A percentile compares a stretch with the other conserved stretches of the same genome.
Evolutionary conservation across 208 protist species (phyloP).

Genomic region (Wallacemonas collosoma): DNA sequence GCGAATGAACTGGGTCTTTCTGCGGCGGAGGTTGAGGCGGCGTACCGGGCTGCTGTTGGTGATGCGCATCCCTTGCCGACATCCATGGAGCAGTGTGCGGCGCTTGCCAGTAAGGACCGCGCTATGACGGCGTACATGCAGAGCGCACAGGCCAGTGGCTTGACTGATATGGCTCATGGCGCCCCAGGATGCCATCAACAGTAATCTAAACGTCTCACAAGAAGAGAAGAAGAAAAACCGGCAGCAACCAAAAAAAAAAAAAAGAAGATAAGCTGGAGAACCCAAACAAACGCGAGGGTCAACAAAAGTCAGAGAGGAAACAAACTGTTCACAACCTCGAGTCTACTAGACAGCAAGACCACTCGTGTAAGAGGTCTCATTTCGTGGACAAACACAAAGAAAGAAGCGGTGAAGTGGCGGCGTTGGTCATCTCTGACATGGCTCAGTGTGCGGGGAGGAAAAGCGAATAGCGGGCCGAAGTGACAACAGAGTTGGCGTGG

Average conservation of each 20-base stretch:
- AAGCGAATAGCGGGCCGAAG: no score
- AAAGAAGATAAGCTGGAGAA: no score
- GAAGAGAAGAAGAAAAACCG: not conserved
- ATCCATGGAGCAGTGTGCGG: constrained; percentile 20
- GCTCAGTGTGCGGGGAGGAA: no score
- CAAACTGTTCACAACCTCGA: no score
- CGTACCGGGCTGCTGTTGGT: constrained; percentile 11
- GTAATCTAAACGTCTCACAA: not conserved
- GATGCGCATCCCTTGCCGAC: constrained; percentile 2
- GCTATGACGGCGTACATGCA: constrained; percentile 6
- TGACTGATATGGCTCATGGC: not conserved
- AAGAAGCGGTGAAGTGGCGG: no score
- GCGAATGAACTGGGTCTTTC: constrained; percentile 21
- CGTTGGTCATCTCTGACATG: no score
- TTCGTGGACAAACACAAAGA: no score
- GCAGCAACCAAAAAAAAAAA: not conserved
- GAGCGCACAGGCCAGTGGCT: not conserved
- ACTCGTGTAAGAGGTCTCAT: no score
- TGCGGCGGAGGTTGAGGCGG: constrained; percentile 15
- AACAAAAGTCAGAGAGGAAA: no score
- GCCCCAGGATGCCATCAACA: constrained; percentile 12
- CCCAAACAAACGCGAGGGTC: no score
- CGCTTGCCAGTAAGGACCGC: constrained; percentile 4
- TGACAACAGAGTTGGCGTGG: no score
- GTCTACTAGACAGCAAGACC: no score